These are phyloP conservation scores for Corynascus novoguineensis DNA, from an alignment of 495 filamentous ascomycete genomes.

Conservation along the genomic window DNA sequence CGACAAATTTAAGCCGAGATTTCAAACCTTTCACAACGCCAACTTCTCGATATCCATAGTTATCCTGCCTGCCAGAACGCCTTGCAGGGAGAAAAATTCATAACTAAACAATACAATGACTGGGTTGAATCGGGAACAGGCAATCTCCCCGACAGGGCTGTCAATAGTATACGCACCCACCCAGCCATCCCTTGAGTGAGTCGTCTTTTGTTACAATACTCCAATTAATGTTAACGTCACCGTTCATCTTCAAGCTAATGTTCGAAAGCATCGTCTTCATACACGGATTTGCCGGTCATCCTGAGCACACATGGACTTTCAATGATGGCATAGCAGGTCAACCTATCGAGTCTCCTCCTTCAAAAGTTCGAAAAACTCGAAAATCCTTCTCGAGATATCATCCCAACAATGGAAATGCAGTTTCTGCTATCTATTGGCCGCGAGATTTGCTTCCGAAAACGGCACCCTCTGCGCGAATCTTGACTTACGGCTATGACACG, in stretches of 20 bases:
- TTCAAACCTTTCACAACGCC: too few relatives aligned
- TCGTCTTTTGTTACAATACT: not conserved
- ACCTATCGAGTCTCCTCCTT: conserved; percentile 8
- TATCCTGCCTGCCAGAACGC: too few relatives aligned
- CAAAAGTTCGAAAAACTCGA: conserved; percentile 6
- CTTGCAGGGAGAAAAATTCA: too few relatives aligned
- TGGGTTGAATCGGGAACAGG: too few relatives aligned
- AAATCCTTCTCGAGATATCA: not conserved
- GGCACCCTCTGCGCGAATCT: conserved; percentile 41
- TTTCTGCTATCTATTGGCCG: conserved; percentile 37
- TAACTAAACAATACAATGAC: too few relatives aligned
- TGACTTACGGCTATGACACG: conserved; percentile 50
- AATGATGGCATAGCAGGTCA: not conserved
- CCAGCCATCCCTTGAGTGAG: conserved; percentile 19
- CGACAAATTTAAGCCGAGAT: too few relatives aligned
- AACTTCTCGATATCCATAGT: too few relatives aligned
- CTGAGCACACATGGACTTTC: conserved; percentile 30
- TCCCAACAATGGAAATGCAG: not conserved
- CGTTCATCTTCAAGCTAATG: too few relatives aligned
- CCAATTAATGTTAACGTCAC: not conserved
- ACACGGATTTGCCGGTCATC: conserved; percentile 36
- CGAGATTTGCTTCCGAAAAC: conserved; percentile 42
- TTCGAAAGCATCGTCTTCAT: conserved; percentile 28
- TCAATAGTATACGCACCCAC: conserved; percentile 16
- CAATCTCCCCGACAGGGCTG: conserved; percentile 8